Base-by-base conservation (phyloP, 2,329 filamentous ascomycete genomes). In the Sordariomycetes sp. region DNA sequence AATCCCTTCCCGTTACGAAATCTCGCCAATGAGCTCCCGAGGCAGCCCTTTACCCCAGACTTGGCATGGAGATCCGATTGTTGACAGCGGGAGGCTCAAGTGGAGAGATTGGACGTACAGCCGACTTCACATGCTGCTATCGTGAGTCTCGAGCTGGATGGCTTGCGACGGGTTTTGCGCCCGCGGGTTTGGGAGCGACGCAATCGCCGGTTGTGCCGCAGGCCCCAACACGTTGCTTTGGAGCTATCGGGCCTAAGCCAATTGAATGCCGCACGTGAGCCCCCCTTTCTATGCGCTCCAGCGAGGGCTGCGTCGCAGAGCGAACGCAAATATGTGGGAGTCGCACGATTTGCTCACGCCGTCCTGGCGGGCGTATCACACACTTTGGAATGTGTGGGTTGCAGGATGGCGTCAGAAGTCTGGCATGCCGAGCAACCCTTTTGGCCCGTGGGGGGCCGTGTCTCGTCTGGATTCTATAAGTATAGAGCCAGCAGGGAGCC, bases 41-140 rank as follows among this genome's bases (percentile, higher is more conserved):
- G 6, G 7, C 17, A 16, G n/a, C 24, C 24, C 19, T 17, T 30
- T 30, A 29, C 25, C 33, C 33, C 33, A 21, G 33, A 29, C 33
- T 35, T 35, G 33, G 33, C 33, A 19, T 19, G 27, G 26, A 21
- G 26, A 35, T 30, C 6, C 16, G 8, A 14, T 30, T 12, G 17
- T 19, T 20, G 20, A 12, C 25, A 15, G 26, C 32, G 29, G 29
- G 29, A 31, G 29, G 29, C 29, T 31, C 16, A 31, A 31, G 29
- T 18, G 29, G 29, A 31, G 19, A 12, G 17, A 9, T 12, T n/a
- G 16, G 14, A 24, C 21, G 19, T 33, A 21, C 21, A 25, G 20
- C n/a, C 17, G 31, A 21, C 11, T n/a, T 24, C 14, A 33, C 31
- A 25, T 25, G 19, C 23, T 9, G 23, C 9, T 25, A 25, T 25